Base-by-base conservation (phyloP, 208 protist genomes). In the Spongospora subterranea region DNA sequence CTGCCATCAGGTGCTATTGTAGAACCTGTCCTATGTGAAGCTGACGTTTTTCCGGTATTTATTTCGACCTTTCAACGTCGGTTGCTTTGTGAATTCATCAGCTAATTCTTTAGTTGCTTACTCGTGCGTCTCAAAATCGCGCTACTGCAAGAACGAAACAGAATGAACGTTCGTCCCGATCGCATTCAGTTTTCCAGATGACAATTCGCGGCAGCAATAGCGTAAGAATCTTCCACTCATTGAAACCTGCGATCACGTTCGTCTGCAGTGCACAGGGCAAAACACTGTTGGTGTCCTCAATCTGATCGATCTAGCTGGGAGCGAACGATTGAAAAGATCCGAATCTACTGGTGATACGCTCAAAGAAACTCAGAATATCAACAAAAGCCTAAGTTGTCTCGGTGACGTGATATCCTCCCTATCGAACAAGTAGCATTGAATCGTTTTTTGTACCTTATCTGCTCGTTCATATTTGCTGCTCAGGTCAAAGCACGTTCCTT, bases 161-260 rank as follows among this genome's bases (percentile, higher is more conserved):
- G 50, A 94, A 94, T 82, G 91, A 92, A 40, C 43, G 43, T 29
- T 94, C 92, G 29, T 92, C 89, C 0, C 88, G 93, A 0, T 93
- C 92, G 45, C 93, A 94, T 88, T 64, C 91, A 24, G 77, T 93
- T 11, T 93, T 93, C 90, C 50, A 88, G 53, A 53, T 91, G 71
- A 88, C 41, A 20, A 82, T 82, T 45, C 40, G 40, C 6, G 71
- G 71, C 17, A 6, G 35, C 71, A 82, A 82, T 82, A 17, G 13
- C 17, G 71, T 82, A 39, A 6, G 71, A 20, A 35, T 35, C n/a
- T 82, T 43, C n/a, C n/a, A 40, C 11, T 6, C n/a, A 6, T 39
- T 39, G 35, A 35, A 20, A 6, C 35, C 6, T 6, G 6, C n/a
- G 11, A 45, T 82, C n/a, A 40, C 53, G 71, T 45, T 29, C 17